Evolutionary conservation across 2,329 filamentous ascomycete species (phyloP).

Genomic region (Neofusicoccum kwambonambiense): DNA sequence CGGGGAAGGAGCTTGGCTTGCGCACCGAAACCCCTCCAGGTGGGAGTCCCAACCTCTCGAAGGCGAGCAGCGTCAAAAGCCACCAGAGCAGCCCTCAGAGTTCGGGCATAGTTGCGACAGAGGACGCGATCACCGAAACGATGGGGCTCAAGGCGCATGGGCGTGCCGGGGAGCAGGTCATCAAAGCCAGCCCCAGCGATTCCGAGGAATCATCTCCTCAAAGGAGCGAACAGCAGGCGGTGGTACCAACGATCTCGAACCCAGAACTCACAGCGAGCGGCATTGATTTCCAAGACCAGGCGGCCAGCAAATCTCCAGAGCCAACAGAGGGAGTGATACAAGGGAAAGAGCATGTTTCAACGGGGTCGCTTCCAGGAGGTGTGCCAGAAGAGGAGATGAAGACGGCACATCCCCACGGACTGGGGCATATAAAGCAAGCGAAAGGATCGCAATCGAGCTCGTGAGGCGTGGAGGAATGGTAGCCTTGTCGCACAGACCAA

Average conservation of each 20-base stretch:
- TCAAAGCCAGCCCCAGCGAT: constrained; percentile 29
- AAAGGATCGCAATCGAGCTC: constrained; percentile 18
- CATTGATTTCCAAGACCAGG: neutral
- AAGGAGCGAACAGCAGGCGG: neutral
- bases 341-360: constrained; percentile 35
- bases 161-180: constrained; percentile 32
- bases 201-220: neutral
- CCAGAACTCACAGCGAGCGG: neutral
- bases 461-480: constrained; percentile 1
- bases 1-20: constrained; percentile 66
- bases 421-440: constrained; percentile 29
- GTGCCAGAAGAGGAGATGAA: constrained; percentile 41
- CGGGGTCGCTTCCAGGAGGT: constrained; percentile 44
- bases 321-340: constrained; percentile 27
- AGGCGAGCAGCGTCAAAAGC: constrained; percentile 66
- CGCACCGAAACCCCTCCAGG: constrained; percentile 57
- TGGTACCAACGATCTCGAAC: neutral
- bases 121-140: constrained; percentile 29
- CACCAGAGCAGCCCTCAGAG: constrained; percentile 28
- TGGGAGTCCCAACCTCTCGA: constrained; percentile 62
- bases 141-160: constrained; percentile 42
- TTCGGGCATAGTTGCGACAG: constrained; percentile 30
- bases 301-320: constrained; percentile 20
- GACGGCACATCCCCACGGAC: constrained; percentile 32
- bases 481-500: neutral